Conservation (phyloP, 2,329 filamentous ascomycete genomes). For the Gliomastix tumulicola region DNA sequence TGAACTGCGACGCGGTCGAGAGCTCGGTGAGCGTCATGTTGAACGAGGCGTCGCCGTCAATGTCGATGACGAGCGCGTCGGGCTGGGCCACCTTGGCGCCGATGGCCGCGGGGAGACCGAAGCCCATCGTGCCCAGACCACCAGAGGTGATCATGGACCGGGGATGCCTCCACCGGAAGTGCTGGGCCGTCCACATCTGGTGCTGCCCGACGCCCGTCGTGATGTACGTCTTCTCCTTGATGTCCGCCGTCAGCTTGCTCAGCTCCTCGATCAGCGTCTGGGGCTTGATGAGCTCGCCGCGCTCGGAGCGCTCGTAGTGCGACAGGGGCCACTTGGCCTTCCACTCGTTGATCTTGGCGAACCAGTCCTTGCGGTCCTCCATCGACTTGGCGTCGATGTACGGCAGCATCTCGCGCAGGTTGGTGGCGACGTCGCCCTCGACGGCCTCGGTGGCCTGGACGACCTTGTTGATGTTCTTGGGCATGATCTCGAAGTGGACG, state of each 20-base stretch:
- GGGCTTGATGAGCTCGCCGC: slow-evolving; percentile 81
- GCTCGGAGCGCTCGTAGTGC: slow-evolving; percentile 71
- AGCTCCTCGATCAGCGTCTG: slow-evolving; percentile 89
- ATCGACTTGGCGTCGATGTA: slow-evolving; percentile 56
- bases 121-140: slow-evolving; percentile 84
- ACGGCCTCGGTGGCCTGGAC: slow-evolving; percentile 93
- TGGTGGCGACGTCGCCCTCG: slow-evolving; percentile 82
- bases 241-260: slow-evolving; percentile 71
- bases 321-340: slow-evolving; percentile 83
- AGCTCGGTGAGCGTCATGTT: slow-evolving; percentile 98
- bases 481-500: slow-evolving; percentile 96
- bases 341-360: slow-evolving; percentile 82
- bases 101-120: slow-evolving; percentile 87
- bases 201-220: slow-evolving; percentile 94
- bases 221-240: slow-evolving; percentile 81
- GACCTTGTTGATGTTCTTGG: slow-evolving; percentile 99
- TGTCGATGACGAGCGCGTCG: slow-evolving; percentile 84
- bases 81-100: slow-evolving; percentile 79
- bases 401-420: slow-evolving; percentile 70
- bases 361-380: slow-evolving; percentile 74
- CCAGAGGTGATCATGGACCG: slow-evolving; percentile 95
- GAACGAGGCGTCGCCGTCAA: slow-evolving; percentile 98
- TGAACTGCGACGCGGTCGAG: slow-evolving; percentile 87
- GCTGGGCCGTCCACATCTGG: slow-evolving; percentile 96
- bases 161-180: slow-evolving; percentile 90